Evolutionary conservation across 2,329 filamentous ascomycete genomes (phyloP).

Genomic region (Escovopsis sp.): DNA sequence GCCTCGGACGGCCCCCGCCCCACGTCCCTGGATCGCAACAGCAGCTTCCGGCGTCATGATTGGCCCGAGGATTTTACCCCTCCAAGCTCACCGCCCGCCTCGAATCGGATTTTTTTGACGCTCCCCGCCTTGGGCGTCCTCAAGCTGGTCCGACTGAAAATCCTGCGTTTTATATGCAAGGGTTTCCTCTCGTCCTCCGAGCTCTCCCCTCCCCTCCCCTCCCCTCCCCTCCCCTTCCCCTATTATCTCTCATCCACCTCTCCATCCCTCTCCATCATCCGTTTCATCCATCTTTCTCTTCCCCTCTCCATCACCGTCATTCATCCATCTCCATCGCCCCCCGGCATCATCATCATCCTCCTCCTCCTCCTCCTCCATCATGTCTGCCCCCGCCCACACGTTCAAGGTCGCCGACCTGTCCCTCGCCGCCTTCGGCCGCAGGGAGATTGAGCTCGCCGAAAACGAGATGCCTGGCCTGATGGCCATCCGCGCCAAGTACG

Average conservation of each 20-base stretch:
- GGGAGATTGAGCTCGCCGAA: constrained; percentile 97
- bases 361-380: constrained; percentile 18
- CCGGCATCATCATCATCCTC: no score
- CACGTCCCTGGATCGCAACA: no score
- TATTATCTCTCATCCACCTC: constrained; percentile 8
- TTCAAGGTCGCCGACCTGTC: constrained; percentile 99
- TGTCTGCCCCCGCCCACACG: constrained; percentile 72
- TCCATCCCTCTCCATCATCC: constrained; percentile 5
- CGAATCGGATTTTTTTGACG: no score
- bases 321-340: constrained; percentile 1
- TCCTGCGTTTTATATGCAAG: neutral
- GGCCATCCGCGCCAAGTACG: constrained; percentile 86
- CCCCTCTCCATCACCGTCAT: constrained; percentile 10
- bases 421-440: constrained; percentile 94
- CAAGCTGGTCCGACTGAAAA: neutral
- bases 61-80: no score
- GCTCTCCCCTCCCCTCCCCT: constrained; percentile 9
- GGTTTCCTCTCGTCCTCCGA: constrained; percentile 4
- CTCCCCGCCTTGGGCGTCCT: neutral
- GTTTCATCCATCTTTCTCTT: constrained; percentile 12
- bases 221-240: constrained; percentile 4
- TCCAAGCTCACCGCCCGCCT: constrained; percentile 16
- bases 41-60: no score
- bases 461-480: constrained; percentile 97
- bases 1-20: no score